Evolutionary conservation across 805 yeast species (phyloP).

Genomic region (Wickerhamomyces silvicola): DNA sequence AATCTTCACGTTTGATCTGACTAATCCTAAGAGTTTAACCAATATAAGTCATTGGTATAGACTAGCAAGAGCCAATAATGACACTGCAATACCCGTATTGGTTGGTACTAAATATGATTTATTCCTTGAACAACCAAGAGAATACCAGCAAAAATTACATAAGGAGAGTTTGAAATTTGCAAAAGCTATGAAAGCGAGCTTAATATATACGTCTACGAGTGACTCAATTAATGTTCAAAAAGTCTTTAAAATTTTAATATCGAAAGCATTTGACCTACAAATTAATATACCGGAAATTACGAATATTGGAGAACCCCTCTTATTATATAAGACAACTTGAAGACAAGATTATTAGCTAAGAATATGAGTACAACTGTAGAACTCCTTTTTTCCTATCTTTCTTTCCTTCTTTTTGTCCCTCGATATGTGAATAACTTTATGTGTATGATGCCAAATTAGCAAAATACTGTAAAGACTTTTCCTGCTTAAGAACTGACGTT

Average conservation of each 20-base stretch:
- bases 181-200: conserved; percentile 75
- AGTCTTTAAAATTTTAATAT: conserved; percentile 82
- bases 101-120: conserved; percentile 92
- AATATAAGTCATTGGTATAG: conserved; percentile 94
- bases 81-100: conserved; percentile 83
- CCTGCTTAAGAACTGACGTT: conserved; percentile 50
- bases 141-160: conserved; percentile 80
- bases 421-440: neutral
- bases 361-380: too few relatives aligned
- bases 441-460: conserved; percentile 4
- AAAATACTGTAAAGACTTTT: conserved; percentile 31
- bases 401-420: too few relatives aligned
- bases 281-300: conserved; percentile 71
- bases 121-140: conserved; percentile 70
- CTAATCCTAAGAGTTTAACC: conserved; percentile 77
- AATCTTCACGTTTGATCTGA: conserved; percentile 82
- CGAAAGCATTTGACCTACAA: conserved; percentile 84
- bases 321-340: conserved; percentile 67
- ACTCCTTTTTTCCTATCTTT: too few relatives aligned
- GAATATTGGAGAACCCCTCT: conserved; percentile 86
- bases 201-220: conserved; percentile 85
- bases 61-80: conserved; percentile 83
- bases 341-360: too few relatives aligned
- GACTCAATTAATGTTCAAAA: conserved; percentile 91
- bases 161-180: conserved; percentile 81